These are phyloP conservation scores for Phytophthora fragariaefolia DNA, from an alignment of 352 stramenopile genomes.

Conservation along the genomic window DNA sequence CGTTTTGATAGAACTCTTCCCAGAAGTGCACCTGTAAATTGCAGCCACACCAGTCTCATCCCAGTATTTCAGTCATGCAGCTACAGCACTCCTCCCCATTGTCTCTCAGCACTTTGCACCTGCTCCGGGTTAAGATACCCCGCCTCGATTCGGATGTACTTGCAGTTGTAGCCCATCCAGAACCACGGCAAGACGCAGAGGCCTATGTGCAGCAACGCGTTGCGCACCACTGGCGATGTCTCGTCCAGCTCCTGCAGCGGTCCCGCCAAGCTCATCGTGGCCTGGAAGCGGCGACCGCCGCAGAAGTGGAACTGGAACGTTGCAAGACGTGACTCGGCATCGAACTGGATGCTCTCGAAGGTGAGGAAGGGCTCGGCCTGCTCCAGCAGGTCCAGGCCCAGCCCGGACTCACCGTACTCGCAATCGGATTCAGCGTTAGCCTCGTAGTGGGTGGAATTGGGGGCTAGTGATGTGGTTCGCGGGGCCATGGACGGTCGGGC, in stretches of 20 bases:
- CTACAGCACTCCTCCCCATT: background rate
- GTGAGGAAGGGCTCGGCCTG: conserved; percentile 44
- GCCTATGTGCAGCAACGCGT: conserved; percentile 43
- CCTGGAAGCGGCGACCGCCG: conserved; percentile 39
- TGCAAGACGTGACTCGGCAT: conserved; percentile 16
- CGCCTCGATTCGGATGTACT: conserved; percentile 42
- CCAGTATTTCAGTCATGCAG: background rate
- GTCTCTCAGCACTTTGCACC: background rate
- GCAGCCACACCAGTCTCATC: background rate
- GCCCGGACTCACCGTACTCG: conserved; percentile 28
- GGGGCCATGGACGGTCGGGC: conserved; percentile 19
- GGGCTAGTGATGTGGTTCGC: conserved; percentile 1
- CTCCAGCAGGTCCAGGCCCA: conserved; percentile 39
- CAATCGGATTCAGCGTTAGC: conserved; percentile 20
- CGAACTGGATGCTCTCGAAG: conserved; percentile 39
- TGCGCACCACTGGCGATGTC: conserved; percentile 19
- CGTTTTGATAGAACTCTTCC: conserved; percentile 52
- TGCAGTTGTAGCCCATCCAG: conserved; percentile 54
- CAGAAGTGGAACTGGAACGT: conserved; percentile 52
- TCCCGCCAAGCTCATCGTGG: conserved; percentile 35
- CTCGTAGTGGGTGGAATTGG: conserved; percentile 29
- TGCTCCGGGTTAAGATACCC: conserved; percentile 43
- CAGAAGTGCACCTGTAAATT: conserved; percentile 39
- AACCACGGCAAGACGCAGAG: conserved; percentile 50
- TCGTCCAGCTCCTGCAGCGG: conserved; percentile 13